These are phyloP conservation scores for Acanthamoeba sp. DNA, from an alignment of 208 protist genomes.

Conservation along the genomic window DNA sequence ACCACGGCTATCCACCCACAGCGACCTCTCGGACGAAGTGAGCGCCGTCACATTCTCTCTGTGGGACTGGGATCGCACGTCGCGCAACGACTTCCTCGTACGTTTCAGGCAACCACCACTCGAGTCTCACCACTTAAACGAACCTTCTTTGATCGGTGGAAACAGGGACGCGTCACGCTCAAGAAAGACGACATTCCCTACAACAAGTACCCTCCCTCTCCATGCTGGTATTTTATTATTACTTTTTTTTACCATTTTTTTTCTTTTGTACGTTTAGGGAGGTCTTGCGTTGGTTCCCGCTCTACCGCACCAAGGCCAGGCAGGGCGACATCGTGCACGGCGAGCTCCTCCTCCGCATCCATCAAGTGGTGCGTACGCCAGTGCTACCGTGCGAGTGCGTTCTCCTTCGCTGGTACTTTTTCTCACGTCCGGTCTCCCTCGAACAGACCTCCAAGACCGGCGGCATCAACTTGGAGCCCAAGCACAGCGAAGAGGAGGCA, in stretches of 20 bases:
- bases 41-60: not conserved
- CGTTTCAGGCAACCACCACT: not conserved
- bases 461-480: conserved; percentile 6
- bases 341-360: conserved; percentile 24
- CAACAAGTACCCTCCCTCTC: not conserved
- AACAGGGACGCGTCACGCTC: not conserved
- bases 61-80: not conserved
- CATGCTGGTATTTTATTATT: not conserved
- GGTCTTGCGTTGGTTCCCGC: conserved; percentile 58
- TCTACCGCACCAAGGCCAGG: conserved; percentile 34
- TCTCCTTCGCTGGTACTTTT: not conserved
- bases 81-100: conserved; percentile 41
- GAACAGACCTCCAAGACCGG: not conserved
- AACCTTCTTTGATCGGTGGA: not conserved
- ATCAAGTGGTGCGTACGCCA: not conserved
- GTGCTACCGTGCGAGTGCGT: no score
- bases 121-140: not conserved
- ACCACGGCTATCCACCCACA: not conserved
- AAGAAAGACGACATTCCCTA: not conserved
- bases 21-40: not conserved
- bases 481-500: not conserved
- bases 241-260: not conserved
- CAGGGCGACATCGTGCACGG: conserved; percentile 10
- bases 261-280: not conserved
- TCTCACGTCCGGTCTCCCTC: not conserved